Conservation (phyloP, 2,329 filamentous ascomycete species). For the Cercospora berteroae region DNA sequence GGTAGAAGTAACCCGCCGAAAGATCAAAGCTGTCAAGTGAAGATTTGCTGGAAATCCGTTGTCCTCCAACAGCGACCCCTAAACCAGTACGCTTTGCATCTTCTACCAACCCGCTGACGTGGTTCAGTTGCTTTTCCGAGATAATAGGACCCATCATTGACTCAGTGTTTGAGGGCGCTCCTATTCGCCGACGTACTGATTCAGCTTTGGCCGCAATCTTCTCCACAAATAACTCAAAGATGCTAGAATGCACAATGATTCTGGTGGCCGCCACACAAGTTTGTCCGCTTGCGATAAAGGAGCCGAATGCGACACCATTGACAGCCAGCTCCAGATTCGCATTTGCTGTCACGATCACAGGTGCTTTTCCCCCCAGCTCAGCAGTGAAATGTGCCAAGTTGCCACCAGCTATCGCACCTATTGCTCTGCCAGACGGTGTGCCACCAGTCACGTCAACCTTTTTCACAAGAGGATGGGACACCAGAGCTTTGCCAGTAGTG, state of each 20-base stretch:
- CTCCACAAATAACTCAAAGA: constrained; percentile 59
- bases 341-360: constrained; percentile 56
- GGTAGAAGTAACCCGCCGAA: constrained; percentile 51
- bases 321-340: constrained; percentile 42
- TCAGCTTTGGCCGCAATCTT: constrained; percentile 61
- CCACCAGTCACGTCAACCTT: constrained; percentile 78
- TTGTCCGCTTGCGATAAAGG: constrained; percentile 59
- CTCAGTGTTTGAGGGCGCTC: constrained; percentile 68
- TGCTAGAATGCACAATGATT: constrained; percentile 51
- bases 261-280: constrained; percentile 58
- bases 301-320: constrained; percentile 60
- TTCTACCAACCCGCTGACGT: constrained; percentile 62
- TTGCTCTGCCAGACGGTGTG: constrained; percentile 67
- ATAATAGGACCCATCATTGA: constrained; percentile 66
- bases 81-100: constrained; percentile 62
- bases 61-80: constrained; percentile 43
- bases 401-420: constrained; percentile 64
- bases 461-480: constrained; percentile 65
- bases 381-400: constrained; percentile 60
- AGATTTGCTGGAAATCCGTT: constrained; percentile 50
- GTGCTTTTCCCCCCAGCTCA: constrained; percentile 59
- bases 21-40: constrained; percentile 53
- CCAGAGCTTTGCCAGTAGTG: constrained; percentile 68
- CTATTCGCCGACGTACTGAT: constrained; percentile 61
- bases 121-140: constrained; percentile 60